phyloP scores from a whole-genome alignment of 2,329 filamentous ascomycete genomes.

The Aureobasidium sp. region DNA sequence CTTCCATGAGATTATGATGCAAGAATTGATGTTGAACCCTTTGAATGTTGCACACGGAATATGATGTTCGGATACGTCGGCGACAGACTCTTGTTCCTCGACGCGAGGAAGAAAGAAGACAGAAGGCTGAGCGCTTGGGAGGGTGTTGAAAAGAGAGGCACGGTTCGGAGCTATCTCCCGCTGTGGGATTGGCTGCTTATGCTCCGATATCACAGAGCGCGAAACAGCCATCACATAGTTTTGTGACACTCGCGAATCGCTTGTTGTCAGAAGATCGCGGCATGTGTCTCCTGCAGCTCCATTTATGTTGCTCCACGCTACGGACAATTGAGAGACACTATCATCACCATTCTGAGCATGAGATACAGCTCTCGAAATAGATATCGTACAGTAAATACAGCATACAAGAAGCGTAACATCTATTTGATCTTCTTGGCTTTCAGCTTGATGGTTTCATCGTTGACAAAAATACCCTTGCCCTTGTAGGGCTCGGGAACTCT shows the following conservation, averaged over 20 bases:
- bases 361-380: constrained; percentile 10
- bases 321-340: neutral
- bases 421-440: constrained; percentile 75
- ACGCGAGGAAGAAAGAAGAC: neutral
- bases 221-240: neutral
- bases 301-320: no score
- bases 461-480: constrained; percentile 98
- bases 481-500: constrained; percentile 94
- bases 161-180: neutral
- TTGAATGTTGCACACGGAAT: neutral
- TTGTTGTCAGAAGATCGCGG: neutral
- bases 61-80: neutral
- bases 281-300: neutral
- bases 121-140: neutral
- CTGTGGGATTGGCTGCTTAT: neutral
- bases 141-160: neutral
- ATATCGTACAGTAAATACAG: constrained; percentile 16
- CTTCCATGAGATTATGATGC: neutral
- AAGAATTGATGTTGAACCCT: neutral
- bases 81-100: neutral
- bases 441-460: constrained; percentile 92
- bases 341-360: constrained; percentile 4
- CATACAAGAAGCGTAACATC: constrained; percentile 3
- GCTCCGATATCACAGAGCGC: neutral
- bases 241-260: constrained; percentile 4